Evolutionary conservation across 2,329 filamentous ascomycete species (phyloP).

Genomic region (Fusarium aywerte): DNA sequence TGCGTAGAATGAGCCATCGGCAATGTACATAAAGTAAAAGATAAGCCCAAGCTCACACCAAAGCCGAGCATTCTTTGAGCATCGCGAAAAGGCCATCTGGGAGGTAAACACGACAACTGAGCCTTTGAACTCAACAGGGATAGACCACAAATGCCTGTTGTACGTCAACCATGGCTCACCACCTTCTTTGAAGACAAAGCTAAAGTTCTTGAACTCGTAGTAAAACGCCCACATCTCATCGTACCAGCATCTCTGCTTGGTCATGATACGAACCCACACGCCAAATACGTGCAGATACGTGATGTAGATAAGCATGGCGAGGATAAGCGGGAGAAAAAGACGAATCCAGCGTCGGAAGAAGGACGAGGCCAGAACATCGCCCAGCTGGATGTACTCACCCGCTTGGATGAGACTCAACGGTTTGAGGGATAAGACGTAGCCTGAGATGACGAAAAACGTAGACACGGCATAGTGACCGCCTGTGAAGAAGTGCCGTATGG

Average conservation of each 20-base stretch:
- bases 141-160: slow-evolving; percentile 71
- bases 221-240: slow-evolving; percentile 64
- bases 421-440: slow-evolving; percentile 66
- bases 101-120: slow-evolving; percentile 71
- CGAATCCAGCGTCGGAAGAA: slow-evolving; percentile 62
- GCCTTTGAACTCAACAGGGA: slow-evolving; percentile 71
- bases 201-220: slow-evolving; percentile 73
- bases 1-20: slow-evolving; percentile 71
- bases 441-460: slow-evolving; percentile 67
- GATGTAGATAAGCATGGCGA: slow-evolving; percentile 62
- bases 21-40: slow-evolving; percentile 74
- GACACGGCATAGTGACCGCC: slow-evolving; percentile 71
- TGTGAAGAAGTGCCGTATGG: slow-evolving; percentile 68
- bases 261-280: slow-evolving; percentile 55
- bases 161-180: slow-evolving; percentile 62
- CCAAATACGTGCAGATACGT: slow-evolving; percentile 64
- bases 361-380: slow-evolving; percentile 59
- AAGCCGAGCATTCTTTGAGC: slow-evolving; percentile 64
- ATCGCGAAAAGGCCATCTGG: slow-evolving; percentile 66
- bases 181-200: slow-evolving; percentile 70
- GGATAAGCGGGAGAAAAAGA: slow-evolving; percentile 63
- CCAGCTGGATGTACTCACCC: slow-evolving; percentile 55
- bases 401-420: slow-evolving; percentile 59
- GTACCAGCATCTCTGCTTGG: slow-evolving; percentile 54
- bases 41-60: slow-evolving; percentile 64